phyloP scores from a whole-genome alignment of 768 basidiomycete species.

The Tulasnella sp. region DNA sequence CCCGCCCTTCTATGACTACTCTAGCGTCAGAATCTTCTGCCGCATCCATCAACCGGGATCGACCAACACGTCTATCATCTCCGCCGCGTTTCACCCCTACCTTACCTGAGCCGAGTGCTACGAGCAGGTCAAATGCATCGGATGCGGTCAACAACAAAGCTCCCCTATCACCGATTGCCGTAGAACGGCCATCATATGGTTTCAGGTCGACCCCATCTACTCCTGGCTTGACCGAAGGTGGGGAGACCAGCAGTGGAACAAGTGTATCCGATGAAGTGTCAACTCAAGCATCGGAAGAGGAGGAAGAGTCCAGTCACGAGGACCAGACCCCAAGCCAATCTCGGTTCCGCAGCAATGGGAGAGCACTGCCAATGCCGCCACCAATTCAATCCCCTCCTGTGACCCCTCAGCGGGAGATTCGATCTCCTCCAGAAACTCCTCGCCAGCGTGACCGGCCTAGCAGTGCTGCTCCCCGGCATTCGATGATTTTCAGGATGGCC shows the following conservation, averaged over 20 bases:
- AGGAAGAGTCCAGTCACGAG: not conserved
- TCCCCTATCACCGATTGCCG: no score
- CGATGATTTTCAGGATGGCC: constrained; percentile 5
- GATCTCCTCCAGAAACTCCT: not conserved
- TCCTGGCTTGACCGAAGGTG: not conserved
- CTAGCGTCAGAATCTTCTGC: not conserved
- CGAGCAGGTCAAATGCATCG: not conserved
- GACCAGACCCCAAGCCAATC: not conserved
- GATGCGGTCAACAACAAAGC: no score
- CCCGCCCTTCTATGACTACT: not conserved
- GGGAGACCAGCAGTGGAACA: not conserved
- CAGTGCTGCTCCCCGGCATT: not conserved
- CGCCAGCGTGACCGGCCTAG: not conserved
- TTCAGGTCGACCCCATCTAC: not conserved
- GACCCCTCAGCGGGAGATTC: not conserved
- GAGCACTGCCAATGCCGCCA: not conserved
- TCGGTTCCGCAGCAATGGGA: no score
- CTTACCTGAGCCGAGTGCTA: not conserved
- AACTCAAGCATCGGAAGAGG: not conserved
- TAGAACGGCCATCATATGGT: no score
- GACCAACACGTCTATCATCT: not conserved
- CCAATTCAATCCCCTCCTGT: not conserved
- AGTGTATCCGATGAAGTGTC: not conserved
- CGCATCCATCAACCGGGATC: not conserved
- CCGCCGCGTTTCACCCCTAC: not conserved